Conservation (phyloP, 129 eudicot genomes). For the Smallanthus sonchifolius region DNA sequence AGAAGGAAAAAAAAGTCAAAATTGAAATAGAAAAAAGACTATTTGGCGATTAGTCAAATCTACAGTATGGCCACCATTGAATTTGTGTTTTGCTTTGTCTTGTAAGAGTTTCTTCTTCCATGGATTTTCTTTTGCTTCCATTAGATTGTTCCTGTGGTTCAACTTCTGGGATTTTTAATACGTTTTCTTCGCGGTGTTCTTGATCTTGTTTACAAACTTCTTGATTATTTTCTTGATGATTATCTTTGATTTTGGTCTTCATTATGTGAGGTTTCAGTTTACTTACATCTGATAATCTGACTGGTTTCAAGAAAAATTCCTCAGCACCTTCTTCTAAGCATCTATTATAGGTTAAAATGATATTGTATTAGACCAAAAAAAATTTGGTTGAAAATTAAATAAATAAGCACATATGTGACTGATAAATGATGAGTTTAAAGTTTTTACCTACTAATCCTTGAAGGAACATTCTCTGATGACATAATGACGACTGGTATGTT, state of each 20-base stretch:
- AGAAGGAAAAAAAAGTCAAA: constrained; percentile 2
- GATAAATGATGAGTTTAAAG: not conserved
- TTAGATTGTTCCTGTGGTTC: constrained; percentile 35
- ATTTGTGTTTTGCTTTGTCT: constrained; percentile 60
- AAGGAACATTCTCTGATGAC: constrained; percentile 95
- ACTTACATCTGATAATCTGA: constrained; percentile 69
- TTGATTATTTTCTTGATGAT: constrained; percentile 13
- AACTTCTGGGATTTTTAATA: constrained; percentile 10
- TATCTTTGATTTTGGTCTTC: constrained; percentile 49
- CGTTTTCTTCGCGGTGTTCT: constrained; percentile 5
- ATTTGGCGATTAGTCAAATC: constrained; percentile 33
- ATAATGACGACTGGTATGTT: constrained; percentile 91
- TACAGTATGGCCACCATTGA: constrained; percentile 52
- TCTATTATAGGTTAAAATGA: constrained; percentile 33
- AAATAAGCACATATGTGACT: not conserved
- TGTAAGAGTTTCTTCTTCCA: constrained; percentile 54
- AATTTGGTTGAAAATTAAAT: not conserved
- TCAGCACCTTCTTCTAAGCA: constrained; percentile 97
- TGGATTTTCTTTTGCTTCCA: constrained; percentile 58
- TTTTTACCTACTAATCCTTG: constrained; percentile 83
- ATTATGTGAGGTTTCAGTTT: constrained; percentile 84
- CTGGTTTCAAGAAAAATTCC: constrained; percentile 90
- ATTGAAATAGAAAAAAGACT: not conserved
- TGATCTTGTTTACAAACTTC: constrained; percentile 18
- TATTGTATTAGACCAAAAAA: constrained; percentile 5